These are phyloP conservation scores for Hemisphaericaspora xylofermentans DNA, from an alignment of 1,139 yeast genomes.

Conservation along the genomic window DNA sequence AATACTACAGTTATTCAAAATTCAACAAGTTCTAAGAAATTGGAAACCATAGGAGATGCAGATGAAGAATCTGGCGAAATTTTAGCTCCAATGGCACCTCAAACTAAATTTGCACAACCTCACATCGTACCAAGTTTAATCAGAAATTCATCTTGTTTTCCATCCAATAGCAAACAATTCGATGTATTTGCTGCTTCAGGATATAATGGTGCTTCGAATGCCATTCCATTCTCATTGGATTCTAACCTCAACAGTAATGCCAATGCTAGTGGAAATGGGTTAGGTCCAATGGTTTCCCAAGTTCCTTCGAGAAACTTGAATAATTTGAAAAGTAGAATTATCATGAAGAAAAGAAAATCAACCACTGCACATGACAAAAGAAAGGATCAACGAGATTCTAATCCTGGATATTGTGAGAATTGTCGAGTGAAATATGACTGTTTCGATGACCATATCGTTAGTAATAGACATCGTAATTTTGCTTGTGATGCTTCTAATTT, in stretches of 20 bases:
- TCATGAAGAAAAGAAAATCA: constrained; percentile 47
- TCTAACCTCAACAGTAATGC: constrained; percentile 41
- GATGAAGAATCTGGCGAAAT: constrained; percentile 12
- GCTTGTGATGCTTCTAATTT: constrained; percentile 76
- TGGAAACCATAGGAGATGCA: constrained; percentile 11
- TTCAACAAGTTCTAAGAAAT: constrained; percentile 16
- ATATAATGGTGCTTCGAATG: constrained; percentile 59
- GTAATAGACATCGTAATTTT: constrained; percentile 75
- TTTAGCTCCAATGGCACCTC: constrained; percentile 12
- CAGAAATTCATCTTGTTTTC: constrained; percentile 34
- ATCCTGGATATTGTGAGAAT: constrained; percentile 87
- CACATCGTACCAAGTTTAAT: constrained; percentile 18
- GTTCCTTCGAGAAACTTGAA: constrained; percentile 68
- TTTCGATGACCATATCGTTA: constrained; percentile 71
- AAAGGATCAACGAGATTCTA: constrained; percentile 22
- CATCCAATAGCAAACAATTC: constrained; percentile 39
- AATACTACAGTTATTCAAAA: constrained; percentile 17
- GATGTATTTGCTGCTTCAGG: constrained; percentile 80
- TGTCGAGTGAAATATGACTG: constrained; percentile 84
- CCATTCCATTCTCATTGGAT: constrained; percentile 44
- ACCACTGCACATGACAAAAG: constrained; percentile 80
- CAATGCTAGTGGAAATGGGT: constrained; percentile 57
- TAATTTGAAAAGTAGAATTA: constrained; percentile 54
- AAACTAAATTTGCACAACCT: constrained; percentile 23
- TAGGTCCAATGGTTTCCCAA: constrained; percentile 66